Evolutionary conservation across 2,329 filamentous ascomycete species (phyloP), one percentile per base, ranked within the genome.

Genomic region (Aureobasidium sp.): DNA sequence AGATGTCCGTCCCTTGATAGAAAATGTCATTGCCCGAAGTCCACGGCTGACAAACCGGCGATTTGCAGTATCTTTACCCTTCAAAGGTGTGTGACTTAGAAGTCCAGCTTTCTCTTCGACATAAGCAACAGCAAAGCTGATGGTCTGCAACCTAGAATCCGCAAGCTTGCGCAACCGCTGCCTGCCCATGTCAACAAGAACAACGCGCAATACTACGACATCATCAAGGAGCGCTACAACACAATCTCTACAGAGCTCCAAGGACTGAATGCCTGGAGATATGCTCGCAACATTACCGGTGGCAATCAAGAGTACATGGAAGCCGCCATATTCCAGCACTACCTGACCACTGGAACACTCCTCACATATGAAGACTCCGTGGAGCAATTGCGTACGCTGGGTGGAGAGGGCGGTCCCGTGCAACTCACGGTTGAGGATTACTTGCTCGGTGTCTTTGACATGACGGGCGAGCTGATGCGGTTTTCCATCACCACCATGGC

Each of bases 291-390:
- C 59, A 87, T 97, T 66, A 89, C 88, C 25, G 77, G 79, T 49
- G 93, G 91, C 53, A 85, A 96, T 57, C 94, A 99, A 75, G 94
- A 99, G 76, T 94, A 91, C 70, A 89, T 97, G 74, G 94, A 99
- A 77, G 92, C 93, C 0, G 79, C 95, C 31, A 88, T 89, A 0
- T 97, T 99, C 73, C 82, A 88, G 64, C 87, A 96, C 75, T 99
- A 99, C 76, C 84, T 99, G 37, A 82, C 85, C 51, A 85, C 84
- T 1, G 90, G 96, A 71, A 82, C 78, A 0, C 80, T 97, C 52
- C 87, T 97, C 67, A 83, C 85, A 0, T 84, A 83, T 11, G 79
- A 84, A 0, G 83, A 90, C 61, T 81, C 88, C 65, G 68, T 71
- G 51, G 66, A 71, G 57, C 67, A 73, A 56, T 66, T 79, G 52